Conservation (phyloP, 495 filamentous ascomycete genomes). For the Penicillium silybi region DNA sequence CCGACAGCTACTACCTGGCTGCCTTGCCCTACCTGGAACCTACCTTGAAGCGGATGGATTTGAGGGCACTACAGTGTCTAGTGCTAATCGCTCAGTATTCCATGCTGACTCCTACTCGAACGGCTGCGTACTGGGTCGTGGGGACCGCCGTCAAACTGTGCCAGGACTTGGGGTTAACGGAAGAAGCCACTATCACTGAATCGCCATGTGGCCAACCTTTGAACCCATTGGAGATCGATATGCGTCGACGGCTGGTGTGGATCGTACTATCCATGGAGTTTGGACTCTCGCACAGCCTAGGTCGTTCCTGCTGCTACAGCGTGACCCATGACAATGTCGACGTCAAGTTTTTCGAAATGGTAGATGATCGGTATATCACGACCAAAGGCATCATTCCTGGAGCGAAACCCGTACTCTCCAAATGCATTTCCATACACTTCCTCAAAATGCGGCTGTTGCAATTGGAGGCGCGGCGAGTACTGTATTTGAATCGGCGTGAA, state of each 20-base stretch:
- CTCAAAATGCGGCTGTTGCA: conserved; percentile 88
- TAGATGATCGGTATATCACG: conserved; percentile 77
- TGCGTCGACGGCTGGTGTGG: conserved; percentile 85
- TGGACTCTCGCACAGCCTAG: conserved; percentile 80
- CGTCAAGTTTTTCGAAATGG: conserved; percentile 73
- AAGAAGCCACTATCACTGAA: conserved; percentile 75
- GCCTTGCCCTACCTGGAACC: conserved; percentile 77
- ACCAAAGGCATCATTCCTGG: conserved; percentile 68
- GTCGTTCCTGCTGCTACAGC: conserved; percentile 76
- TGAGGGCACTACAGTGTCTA: conserved; percentile 86
- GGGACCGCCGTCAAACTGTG: conserved; percentile 80
- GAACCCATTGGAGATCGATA: conserved; percentile 73
- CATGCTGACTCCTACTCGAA: conserved; percentile 81
- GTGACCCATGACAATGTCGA: conserved; percentile 74
- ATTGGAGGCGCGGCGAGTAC: conserved; percentile 74
- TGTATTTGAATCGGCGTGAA: conserved; percentile 75
- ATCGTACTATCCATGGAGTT: conserved; percentile 79
- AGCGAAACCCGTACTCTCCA: conserved; percentile 63
- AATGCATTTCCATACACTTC: conserved; percentile 85
- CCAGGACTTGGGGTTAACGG: conserved; percentile 77
- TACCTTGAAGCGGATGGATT: conserved; percentile 72
- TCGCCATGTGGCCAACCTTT: conserved; percentile 43
- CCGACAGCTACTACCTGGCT: conserved; percentile 87
- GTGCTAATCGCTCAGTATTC: conserved; percentile 88
- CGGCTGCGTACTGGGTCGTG: conserved; percentile 86